Conservation (phyloP, 2,329 filamentous ascomycete genomes). For the Xylariomycetidae sp. region DNA sequence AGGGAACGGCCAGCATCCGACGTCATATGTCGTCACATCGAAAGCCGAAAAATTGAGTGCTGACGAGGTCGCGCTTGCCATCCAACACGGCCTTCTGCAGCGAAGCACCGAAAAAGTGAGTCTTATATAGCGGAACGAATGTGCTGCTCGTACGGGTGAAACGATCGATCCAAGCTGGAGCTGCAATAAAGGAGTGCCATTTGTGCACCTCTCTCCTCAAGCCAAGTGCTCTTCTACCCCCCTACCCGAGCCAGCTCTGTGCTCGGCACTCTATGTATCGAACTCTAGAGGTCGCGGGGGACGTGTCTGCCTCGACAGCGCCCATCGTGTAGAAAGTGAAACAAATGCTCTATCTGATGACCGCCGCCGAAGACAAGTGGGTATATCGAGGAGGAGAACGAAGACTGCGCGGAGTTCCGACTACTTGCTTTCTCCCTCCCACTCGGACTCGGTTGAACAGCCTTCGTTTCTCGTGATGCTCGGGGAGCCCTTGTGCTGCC, state of each 20-base stretch:
- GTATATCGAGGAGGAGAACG: conserved; percentile 3
- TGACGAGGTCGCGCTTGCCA: too few species aligned
- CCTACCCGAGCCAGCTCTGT: conserved; percentile 8
- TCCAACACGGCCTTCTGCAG: too few species aligned
- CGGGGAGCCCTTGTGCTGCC: conserved; percentile 8
- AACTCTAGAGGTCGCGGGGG: conserved; percentile 11
- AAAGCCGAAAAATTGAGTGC: too few species aligned
- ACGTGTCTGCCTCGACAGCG: too few species aligned
- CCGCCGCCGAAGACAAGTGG: conserved; percentile 12
- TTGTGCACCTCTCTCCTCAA: conserved; percentile 11
- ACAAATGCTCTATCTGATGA: conserved; percentile 19
- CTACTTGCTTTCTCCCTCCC: conserved; percentile 4
- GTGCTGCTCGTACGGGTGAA: conserved; percentile 6
- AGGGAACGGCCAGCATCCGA: too few species aligned
- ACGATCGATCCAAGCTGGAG: conserved; percentile 13
- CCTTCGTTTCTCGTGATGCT: conserved; percentile 30
- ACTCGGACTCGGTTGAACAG: conserved; percentile 22
- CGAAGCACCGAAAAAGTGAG: too few species aligned
- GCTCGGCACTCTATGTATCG: conserved; percentile 10
- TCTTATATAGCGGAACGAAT: conserved; percentile 6
- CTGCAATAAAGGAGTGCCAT: conserved; percentile 21
- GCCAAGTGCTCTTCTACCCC: conserved; percentile 10
- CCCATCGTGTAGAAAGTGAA: conserved; percentile 15
- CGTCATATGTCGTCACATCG: conserved; percentile 13
- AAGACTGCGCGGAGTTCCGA: not conserved